Base-by-base conservation (phyloP, 805 yeast genomes). In the Kluyveromyces lactis region DNA sequence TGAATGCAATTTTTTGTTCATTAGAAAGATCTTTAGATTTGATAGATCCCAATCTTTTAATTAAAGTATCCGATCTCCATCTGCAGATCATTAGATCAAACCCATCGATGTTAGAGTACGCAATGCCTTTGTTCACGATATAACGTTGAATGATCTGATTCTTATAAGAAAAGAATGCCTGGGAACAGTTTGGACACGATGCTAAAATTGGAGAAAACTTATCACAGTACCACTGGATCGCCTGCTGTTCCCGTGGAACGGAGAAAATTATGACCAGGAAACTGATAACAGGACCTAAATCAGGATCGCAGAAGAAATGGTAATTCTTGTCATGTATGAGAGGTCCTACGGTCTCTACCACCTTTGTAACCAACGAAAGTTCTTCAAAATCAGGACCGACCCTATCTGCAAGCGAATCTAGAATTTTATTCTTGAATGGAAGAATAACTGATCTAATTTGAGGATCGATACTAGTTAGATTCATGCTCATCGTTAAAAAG, bases 211-310 rank as follows among this genome's bases (percentile, higher is more conserved):
- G 53, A 3, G 58, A 55, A 36, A 74, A 62, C 11, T 50, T 47
- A 8, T 63, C 63, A 36, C 68, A 66, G 39, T 70, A 57, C 68
- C 75, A 69, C 4, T 50, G 50, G 13, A 71, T 62, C 1, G 71
- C 68, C n/a, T 64, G 68, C 28, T 64, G 64, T 18, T 67, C 72
- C 43, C 51, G 56, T 16, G 37, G 37, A 49, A 80, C 78, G 3
- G 87, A 78, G 52, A 79, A 79, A 42, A 78, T 60, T 12, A 81
- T 72, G 39, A 81, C 56, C 8, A 72, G 62, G 51, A 79, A 79
- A 11, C 71, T 66, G 8, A 81, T 64, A 16, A 76, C 65, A 2
- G 75, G 71, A 31, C 61, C 63, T 43, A 72, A 61, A 23, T 56
- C 55, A 7, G 63, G 62, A 49, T 77, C 73, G 56, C 87, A 80